These are phyloP conservation scores for Myriosclerotinia scirpicola DNA, from an alignment of 2,329 filamentous ascomycete genomes.

Conservation along the genomic window DNA sequence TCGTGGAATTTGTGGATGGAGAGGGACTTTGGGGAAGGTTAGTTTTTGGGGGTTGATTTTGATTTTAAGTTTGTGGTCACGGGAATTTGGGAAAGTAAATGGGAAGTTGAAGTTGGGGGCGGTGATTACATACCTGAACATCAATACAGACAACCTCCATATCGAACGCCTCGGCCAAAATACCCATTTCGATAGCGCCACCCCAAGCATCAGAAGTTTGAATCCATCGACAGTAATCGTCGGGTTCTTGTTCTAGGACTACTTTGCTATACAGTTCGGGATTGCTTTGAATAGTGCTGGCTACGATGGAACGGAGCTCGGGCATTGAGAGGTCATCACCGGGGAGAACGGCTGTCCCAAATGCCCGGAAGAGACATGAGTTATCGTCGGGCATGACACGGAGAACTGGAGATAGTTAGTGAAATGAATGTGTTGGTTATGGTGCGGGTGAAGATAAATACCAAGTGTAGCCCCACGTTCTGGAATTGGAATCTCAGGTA, in stretches of 20 bases:
- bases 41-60: slow-evolving; percentile 41
- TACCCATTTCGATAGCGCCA: slow-evolving; percentile 84
- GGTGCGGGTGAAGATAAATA: slow-evolving; percentile 37
- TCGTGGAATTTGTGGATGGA: slow-evolving; percentile 78
- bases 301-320: slow-evolving; percentile 74
- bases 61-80: neutral
- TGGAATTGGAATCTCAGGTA: slow-evolving; percentile 46
- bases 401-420: slow-evolving; percentile 54
- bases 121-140: slow-evolving; percentile 53
- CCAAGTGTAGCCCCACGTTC: slow-evolving; percentile 53
- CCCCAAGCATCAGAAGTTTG: slow-evolving; percentile 82
- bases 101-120: neutral
- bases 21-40: slow-evolving; percentile 44
- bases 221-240: slow-evolving; percentile 80
- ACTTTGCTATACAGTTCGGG: slow-evolving; percentile 72
- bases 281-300: slow-evolving; percentile 72
- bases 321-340: slow-evolving; percentile 64
- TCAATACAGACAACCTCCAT: slow-evolving; percentile 85
- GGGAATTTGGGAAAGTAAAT: neutral
- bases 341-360: slow-evolving; percentile 73
- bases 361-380: slow-evolving; percentile 87
- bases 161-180: slow-evolving; percentile 80
- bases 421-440: slow-evolving; percentile 3
- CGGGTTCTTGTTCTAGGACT: slow-evolving; percentile 68
- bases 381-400: slow-evolving; percentile 98